Evolutionary conservation across 2,329 filamentous ascomycete genomes (phyloP).

Genomic region (Paecilomyces variotii): DNA sequence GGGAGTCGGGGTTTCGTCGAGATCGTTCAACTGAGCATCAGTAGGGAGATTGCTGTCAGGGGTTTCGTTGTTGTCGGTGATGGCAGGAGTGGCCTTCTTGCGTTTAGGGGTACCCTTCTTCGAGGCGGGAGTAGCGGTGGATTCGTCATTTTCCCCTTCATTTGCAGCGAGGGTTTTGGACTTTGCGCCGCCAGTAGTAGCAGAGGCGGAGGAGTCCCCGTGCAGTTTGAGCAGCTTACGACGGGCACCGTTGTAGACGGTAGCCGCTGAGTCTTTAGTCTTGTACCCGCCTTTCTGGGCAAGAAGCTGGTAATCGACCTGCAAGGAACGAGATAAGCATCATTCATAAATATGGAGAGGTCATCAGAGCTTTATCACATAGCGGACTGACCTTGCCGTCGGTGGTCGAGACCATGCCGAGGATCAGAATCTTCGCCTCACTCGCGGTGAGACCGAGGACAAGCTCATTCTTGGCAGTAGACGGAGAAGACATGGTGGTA

Average conservation of each 20-base stretch:
- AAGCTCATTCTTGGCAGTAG: not conserved
- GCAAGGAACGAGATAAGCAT: not conserved
- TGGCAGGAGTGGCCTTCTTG: not conserved
- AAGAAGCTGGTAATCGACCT: conserved; percentile 34
- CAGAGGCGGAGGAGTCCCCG: not conserved
- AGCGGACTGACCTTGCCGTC: conserved; percentile 4
- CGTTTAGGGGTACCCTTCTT: not conserved
- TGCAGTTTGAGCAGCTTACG: conserved; percentile 24
- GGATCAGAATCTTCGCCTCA: conserved; percentile 6
- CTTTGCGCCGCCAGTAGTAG: conserved; percentile 3
- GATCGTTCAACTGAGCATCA: not conserved
- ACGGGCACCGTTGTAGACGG: conserved; percentile 27
- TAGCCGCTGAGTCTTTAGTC: conserved; percentile 25
- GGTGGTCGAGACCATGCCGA: conserved; percentile 3
- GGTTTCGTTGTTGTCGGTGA: not conserved
- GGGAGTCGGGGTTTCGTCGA: not conserved
- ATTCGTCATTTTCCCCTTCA: not conserved
- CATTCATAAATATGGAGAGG: not conserved
- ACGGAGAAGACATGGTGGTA: not conserved
- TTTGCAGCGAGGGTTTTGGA: not conserved
- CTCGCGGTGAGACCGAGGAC: conserved; percentile 1
- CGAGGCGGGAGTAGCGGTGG: not conserved
- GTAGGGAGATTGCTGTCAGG: not conserved
- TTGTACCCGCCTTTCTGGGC: conserved; percentile 28
- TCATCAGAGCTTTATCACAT: not conserved